Evolutionary conservation across 2,329 filamentous ascomycete genomes (phyloP).

Genomic region (Apiospora saccharicola): DNA sequence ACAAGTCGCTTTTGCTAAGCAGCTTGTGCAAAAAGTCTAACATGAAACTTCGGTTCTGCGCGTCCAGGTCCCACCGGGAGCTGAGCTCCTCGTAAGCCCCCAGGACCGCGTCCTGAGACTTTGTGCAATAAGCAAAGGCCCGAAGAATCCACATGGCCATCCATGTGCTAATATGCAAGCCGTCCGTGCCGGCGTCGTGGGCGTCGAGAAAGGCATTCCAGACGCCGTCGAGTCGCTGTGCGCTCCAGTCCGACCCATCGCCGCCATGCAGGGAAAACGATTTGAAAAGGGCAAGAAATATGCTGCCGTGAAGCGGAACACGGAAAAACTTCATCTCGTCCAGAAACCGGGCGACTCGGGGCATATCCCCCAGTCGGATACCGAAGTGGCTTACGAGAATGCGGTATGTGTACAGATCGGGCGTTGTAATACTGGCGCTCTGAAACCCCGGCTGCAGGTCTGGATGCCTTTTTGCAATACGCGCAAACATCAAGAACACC

Average conservation of each 20-base stretch:
- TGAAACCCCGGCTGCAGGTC: conserved; percentile 64
- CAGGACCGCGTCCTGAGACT: conserved; percentile 56
- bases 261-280: conserved; percentile 81
- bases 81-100: conserved; percentile 61
- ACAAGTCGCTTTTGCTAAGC: conserved; percentile 42
- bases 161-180: conserved; percentile 65
- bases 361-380: conserved; percentile 71
- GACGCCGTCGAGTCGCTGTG: conserved; percentile 70
- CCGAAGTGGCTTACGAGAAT: conserved; percentile 81
- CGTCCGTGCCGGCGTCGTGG: conserved; percentile 54
- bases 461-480: conserved; percentile 61
- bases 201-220: conserved; percentile 70
- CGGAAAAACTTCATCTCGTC: conserved; percentile 79
- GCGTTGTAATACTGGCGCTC: conserved; percentile 69
- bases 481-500: conserved; percentile 65
- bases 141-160: conserved; percentile 66
- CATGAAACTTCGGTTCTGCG: conserved; percentile 54
- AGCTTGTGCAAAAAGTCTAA: conserved; percentile 53
- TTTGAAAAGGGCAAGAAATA: conserved; percentile 84
- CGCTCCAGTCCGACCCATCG: conserved; percentile 74
- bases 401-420: conserved; percentile 80
- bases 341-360: conserved; percentile 73
- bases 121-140: conserved; percentile 68
- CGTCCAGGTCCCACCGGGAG: conserved; percentile 54
- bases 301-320: conserved; percentile 74